Conservation (phyloP, 768 basidiomycete genomes). For the Gloeostereum incarnatum region DNA sequence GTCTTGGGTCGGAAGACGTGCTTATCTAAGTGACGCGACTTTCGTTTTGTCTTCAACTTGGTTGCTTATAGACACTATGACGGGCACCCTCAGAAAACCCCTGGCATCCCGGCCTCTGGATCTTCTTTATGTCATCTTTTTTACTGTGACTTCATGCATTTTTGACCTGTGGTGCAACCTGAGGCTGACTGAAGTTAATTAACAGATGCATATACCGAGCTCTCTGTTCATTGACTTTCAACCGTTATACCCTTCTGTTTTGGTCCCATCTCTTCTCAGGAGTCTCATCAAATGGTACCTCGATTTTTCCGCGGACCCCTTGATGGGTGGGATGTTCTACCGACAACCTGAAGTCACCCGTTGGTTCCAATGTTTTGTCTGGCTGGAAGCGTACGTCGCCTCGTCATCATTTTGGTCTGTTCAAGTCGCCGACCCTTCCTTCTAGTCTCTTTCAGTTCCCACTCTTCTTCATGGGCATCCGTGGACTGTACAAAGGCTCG, state of each 20-base stretch:
- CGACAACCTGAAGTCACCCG: neutral
- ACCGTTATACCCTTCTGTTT: neutral
- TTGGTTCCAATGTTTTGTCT: constrained; percentile 61
- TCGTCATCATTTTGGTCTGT: neutral
- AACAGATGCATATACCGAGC: neutral
- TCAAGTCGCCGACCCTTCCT: no score
- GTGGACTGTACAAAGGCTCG: constrained; percentile 48
- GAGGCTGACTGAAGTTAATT: neutral
- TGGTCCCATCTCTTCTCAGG: neutral
- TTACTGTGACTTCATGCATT: neutral
- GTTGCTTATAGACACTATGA: no score
- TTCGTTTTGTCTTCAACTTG: no score
- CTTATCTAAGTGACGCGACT: no score
- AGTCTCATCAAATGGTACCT: neutral
- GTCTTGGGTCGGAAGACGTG: no score
- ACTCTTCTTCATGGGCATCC: constrained; percentile 61
- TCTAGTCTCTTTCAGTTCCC: constrained; percentile 68
- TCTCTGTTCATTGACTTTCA: neutral
- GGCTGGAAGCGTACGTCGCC: constrained; percentile 48
- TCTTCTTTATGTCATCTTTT: neutral
- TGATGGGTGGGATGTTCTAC: neutral
- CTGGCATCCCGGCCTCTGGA: neutral
- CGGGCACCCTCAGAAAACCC: no score
- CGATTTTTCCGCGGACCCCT: neutral
- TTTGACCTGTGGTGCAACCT: neutral